Evolutionary conservation across 306 rosid genomes (phyloP), one percentile per base, ranked within the genome.

Genomic region (Inga leiocalycina): DNA sequence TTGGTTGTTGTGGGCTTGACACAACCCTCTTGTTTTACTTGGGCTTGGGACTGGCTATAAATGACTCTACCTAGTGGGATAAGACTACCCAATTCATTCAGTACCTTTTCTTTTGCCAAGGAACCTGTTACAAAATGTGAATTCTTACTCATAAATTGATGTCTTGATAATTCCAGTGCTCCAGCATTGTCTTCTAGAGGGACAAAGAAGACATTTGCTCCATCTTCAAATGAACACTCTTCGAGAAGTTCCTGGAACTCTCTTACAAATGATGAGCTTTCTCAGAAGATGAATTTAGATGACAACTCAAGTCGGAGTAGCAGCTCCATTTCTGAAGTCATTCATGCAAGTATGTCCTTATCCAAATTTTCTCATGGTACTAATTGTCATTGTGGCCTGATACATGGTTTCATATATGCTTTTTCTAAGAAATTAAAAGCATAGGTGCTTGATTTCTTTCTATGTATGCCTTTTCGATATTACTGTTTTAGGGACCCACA

Each of bases 131-230:
- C 24, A 52, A 37, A 85, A 56, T 32, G 74, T 37, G 75, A 73
- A 57, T 62, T 78, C 81, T 61, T 56, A 80, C 61, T 81, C 44
- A 10, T 74, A 46, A 84, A 46, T 46, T 70, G 82, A 70, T 8
- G 51, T 70, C 67, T 79, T 85, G 85, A 66, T 82, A 62, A 61
- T 78, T 88, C 35, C 89, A 96, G 99, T 89, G 97, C 99, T 73
- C 99, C 99, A 35, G 98, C 90, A 79, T 89, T 96, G 87, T 96
- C 99, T 79, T 91, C 97, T 83, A 92, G 93, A 86, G 98, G 92
- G 79, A 85, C 92, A 68, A 86, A 92, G 80, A 96, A 94, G 88
- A 64, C 91, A 62, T 86, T 92, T 79, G 85, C 87, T 80, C 85
- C 90, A 57, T 88, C 97, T 54, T 82, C 89, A 0, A 92, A 89